These are phyloP conservation scores for Pleurotus giganteus DNA, from an alignment of 768 basidiomycete species.

Conservation along the genomic window DNA sequence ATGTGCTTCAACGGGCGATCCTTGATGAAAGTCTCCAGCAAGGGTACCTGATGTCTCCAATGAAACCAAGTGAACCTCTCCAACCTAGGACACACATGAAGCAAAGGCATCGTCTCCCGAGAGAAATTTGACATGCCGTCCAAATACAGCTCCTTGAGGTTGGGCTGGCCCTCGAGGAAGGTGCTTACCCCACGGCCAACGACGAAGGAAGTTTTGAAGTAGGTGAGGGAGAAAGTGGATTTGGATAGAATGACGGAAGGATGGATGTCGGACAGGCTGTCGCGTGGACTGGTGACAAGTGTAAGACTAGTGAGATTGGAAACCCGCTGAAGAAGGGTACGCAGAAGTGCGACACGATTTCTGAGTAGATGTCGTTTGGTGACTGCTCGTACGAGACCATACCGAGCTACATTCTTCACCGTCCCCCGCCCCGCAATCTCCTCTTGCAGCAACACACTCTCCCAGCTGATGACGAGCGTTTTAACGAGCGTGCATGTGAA, in stretches of 20 bases:
- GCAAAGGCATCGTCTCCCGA: background rate
- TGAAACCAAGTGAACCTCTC: slow-evolving; percentile 3
- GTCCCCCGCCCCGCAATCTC: slow-evolving; percentile 1
- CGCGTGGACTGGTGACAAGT: background rate
- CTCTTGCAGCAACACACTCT: background rate
- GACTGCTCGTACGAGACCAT: background rate
- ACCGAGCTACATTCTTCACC: slow-evolving; percentile 1
- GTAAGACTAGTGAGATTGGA: slow-evolving; percentile 1
- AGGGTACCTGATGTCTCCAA: background rate
- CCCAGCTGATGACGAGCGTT: background rate
- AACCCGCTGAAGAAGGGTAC: background rate
- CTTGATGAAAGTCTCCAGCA: background rate
- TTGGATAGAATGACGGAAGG: background rate
- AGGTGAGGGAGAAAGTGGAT: background rate
- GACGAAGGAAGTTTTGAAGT: slow-evolving; percentile 4
- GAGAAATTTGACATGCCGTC: background rate
- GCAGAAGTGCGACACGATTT: slow-evolving; percentile 1
- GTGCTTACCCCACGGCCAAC: background rate
- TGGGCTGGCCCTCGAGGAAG: background rate
- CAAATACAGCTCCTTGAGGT: slow-evolving; percentile 3
- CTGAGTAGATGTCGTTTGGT: background rate
- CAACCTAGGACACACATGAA: background rate
- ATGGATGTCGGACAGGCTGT: slow-evolving; percentile 3
- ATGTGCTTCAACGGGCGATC: background rate
- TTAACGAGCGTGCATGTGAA: slow-evolving; percentile 1